Base-by-base conservation (phyloP, 2,329 filamentous ascomycete genomes). In the Cladorrhinum sp. region DNA sequence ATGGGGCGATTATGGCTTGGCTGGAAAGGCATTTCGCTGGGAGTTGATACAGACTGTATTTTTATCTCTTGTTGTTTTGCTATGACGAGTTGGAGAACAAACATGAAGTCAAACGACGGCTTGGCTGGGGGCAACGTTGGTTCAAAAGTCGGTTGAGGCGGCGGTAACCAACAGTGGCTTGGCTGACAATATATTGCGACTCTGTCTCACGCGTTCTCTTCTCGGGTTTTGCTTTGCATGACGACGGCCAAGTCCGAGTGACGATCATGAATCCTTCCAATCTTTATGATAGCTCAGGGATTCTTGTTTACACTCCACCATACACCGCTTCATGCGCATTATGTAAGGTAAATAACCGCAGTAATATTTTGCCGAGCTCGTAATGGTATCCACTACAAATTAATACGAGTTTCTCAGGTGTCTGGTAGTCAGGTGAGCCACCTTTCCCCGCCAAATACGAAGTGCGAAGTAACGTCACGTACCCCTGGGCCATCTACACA, bases 1-100 rank as follows among this genome's bases (percentile, higher is more conserved):
- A 24, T 42, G 23, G 42, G 6, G 60, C 59, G 10, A 50, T 64
- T 16, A 42, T 59, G 42, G 39, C 39, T 2, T 66, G 64, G 65
- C 30, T 66, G 42, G 18, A 4, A 4, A 21, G n/a, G 3, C 4
- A 46, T 46, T 46, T 46, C 18, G 42, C 8, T 46, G 33, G 33
- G 4, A 36, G 33, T 16, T 10, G 9, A 36, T 36, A 10, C 4
- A 30, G 26, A 30, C 26, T 4, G 26, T 4, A 30, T 30, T n/a
- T n/a, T n/a, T n/a, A n/a, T n/a, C n/a, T n/a, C n/a, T n/a, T n/a
- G n/a, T n/a, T n/a, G n/a, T n/a, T n/a, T n/a, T n/a, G n/a, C n/a
- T n/a, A n/a, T n/a, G n/a, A n/a, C n/a, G n/a, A n/a, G n/a, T n/a
- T n/a, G n/a, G n/a, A n/a, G n/a, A n/a, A n/a, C n/a, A n/a, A n/a